A percentile compares a stretch with the other conserved stretches of the same genome.
These are phyloP conservation scores for Candida oleophila DNA, from an alignment of 805 yeast genomes.

Conservation along the genomic window DNA sequence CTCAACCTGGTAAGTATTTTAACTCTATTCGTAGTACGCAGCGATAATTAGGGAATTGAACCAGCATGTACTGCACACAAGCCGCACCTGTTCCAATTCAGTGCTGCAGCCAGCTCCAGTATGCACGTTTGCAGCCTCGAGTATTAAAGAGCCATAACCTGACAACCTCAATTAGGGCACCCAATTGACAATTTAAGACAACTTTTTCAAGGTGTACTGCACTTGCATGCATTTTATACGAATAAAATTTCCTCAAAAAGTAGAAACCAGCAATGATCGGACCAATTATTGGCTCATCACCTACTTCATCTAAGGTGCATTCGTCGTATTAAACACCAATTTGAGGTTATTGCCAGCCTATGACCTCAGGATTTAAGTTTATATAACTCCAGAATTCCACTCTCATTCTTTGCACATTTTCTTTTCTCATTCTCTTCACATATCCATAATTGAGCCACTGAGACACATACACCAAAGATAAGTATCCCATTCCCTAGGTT, in stretches of 20 bases:
- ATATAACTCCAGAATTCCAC: not conserved
- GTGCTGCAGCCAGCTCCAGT: too few species aligned
- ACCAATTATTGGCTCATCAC: too few species aligned
- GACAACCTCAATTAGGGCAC: too few species aligned
- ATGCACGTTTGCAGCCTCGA: too few species aligned
- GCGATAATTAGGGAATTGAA: too few species aligned
- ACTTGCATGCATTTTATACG: not conserved
- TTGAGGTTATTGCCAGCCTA: not conserved
- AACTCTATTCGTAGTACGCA: too few species aligned
- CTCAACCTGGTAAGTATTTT: too few species aligned
- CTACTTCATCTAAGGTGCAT: not conserved
- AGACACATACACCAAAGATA: not conserved
- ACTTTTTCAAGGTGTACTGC: too few species aligned
- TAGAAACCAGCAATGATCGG: not conserved
- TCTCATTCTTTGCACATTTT: not conserved
- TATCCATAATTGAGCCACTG: not conserved
- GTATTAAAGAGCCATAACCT: too few species aligned
- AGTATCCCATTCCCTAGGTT: conserved; percentile 7
- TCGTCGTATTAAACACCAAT: not conserved
- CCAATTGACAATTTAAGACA: too few species aligned
- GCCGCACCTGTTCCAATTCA: too few species aligned
- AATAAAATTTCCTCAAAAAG: not conserved
- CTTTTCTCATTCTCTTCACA: not conserved
- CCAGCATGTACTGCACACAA: too few species aligned
- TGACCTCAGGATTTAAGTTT: not conserved